Percentiles rank a stretch among this genome's conserved stretches.
These are phyloP conservation scores for Sarcodon sp. DNA, from an alignment of 768 basidiomycete species.

Conservation along the genomic window DNA sequence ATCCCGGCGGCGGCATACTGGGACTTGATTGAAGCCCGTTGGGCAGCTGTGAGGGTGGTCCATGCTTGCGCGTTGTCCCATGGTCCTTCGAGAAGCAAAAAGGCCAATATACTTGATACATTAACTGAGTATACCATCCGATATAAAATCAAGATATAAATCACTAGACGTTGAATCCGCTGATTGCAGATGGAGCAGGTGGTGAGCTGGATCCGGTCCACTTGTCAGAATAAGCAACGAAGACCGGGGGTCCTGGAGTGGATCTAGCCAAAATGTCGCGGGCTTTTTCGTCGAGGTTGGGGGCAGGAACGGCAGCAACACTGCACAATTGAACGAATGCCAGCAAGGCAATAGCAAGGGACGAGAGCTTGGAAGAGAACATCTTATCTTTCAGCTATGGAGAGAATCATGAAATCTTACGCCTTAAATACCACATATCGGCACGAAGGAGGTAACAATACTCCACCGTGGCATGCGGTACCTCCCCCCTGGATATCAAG, in stretches of 20 bases:
- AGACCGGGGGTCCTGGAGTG: slow-evolving; percentile 21
- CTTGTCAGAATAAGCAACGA: slow-evolving; percentile 25
- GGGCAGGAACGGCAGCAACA: background rate
- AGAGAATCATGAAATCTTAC: too few relatives aligned
- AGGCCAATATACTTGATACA: slow-evolving; percentile 23
- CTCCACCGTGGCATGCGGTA: too few relatives aligned
- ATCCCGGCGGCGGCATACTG: slow-evolving; percentile 44
- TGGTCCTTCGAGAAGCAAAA: slow-evolving; percentile 26
- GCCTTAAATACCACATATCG: too few relatives aligned
- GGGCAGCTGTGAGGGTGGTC: slow-evolving; percentile 21
- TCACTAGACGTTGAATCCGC: slow-evolving; percentile 25
- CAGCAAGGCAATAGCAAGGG: slow-evolving; percentile 3
- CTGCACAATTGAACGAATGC: slow-evolving; percentile 4
- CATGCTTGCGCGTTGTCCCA: slow-evolving; percentile 34
- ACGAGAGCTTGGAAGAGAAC: slow-evolving; percentile 4
- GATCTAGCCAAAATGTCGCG: slow-evolving; percentile 4
- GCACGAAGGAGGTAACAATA: too few relatives aligned
- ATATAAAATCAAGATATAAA: slow-evolving; percentile 2
- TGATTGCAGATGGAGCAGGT: slow-evolving; percentile 2
- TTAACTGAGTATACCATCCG: background rate
- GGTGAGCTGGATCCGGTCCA: slow-evolving; percentile 25
- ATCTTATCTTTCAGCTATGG: background rate
- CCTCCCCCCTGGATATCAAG: too few relatives aligned
- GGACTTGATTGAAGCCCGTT: slow-evolving; percentile 27
- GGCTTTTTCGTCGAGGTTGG: background rate